These are phyloP conservation scores for Schizothecium vesticola DNA, from an alignment of 495 filamentous ascomycete species.

Conservation along the genomic window DNA sequence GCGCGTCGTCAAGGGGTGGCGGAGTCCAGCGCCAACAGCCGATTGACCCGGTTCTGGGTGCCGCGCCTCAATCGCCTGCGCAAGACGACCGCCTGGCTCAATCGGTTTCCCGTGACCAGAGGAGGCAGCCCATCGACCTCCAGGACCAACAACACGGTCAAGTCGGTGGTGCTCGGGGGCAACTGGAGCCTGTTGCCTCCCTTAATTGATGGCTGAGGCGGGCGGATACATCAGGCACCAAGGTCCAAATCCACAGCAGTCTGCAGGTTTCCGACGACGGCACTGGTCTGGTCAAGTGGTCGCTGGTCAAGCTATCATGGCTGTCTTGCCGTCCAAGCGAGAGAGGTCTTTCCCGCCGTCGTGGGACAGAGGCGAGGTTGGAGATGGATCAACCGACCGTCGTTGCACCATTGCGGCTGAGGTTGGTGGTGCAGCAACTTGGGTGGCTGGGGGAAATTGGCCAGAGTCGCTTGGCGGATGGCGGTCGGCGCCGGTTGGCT, in stretches of 20 bases:
- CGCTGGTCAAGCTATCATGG: background rate
- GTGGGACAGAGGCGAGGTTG: background rate
- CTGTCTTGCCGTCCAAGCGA: background rate
- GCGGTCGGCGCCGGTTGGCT: background rate
- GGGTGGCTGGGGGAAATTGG: slow-evolving; percentile 14
- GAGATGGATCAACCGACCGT: background rate
- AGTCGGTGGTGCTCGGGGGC: background rate
- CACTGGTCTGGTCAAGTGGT: background rate
- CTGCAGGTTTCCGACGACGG: background rate
- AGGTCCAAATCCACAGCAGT: background rate
- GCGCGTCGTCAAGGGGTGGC: slow-evolving; percentile 14
- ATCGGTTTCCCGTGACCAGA: background rate
- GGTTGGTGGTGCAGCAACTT: background rate
- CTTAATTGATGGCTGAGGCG: background rate
- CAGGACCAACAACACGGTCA: background rate
- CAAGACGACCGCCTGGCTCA: background rate
- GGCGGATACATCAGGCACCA: background rate
- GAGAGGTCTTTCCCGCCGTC: background rate
- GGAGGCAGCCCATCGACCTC: background rate
- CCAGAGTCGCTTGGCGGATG: background rate
- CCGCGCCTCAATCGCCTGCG: background rate
- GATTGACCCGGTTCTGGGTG: background rate
- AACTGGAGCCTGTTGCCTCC: background rate
- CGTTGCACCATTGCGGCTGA: background rate
- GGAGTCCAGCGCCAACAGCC: slow-evolving; percentile 1